Conservation (phyloP, 495 filamentous ascomycete species). For the Hypoxylon lienhwacheense region DNA sequence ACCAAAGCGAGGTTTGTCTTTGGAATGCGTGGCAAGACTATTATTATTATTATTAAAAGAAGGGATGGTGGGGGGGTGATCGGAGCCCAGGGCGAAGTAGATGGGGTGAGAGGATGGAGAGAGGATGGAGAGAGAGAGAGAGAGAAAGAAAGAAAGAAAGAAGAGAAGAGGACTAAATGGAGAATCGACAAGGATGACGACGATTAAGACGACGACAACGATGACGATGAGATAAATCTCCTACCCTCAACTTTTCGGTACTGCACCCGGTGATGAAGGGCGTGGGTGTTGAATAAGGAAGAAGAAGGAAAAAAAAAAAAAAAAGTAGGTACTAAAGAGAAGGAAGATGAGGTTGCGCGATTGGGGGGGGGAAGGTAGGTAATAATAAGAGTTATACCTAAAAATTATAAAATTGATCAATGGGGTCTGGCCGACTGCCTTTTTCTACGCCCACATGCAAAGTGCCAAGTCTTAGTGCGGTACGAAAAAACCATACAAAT, state of each 20-base stretch:
- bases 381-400: slow-evolving; percentile 31
- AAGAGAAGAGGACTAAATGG: background rate
- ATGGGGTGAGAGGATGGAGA: too few species aligned
- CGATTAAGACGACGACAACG: too few species aligned
- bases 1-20: slow-evolving; percentile 16
- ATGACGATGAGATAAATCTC: too few species aligned
- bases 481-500: slow-evolving; percentile 28
- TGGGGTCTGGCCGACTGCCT: slow-evolving; percentile 15
- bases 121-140: background rate
- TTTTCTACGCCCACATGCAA: slow-evolving; percentile 32
- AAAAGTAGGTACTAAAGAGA: slow-evolving; percentile 20
- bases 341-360: slow-evolving; percentile 21
- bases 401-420: slow-evolving; percentile 36
- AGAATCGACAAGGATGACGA: background rate
- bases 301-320: background rate
- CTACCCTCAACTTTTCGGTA: too few species aligned
- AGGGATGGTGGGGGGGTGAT: slow-evolving; percentile 6
- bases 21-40: slow-evolving; percentile 25
- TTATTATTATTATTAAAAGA: slow-evolving; percentile 20
- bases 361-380: slow-evolving; percentile 16
- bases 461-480: slow-evolving; percentile 36
- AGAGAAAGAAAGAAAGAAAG: background rate
- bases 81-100: slow-evolving; percentile 3
- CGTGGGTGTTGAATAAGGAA: too few species aligned
- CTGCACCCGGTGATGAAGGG: too few species aligned